phyloP scores from a whole-genome alignment of 139 green algal species.

The Chlorella sp. region DNA sequence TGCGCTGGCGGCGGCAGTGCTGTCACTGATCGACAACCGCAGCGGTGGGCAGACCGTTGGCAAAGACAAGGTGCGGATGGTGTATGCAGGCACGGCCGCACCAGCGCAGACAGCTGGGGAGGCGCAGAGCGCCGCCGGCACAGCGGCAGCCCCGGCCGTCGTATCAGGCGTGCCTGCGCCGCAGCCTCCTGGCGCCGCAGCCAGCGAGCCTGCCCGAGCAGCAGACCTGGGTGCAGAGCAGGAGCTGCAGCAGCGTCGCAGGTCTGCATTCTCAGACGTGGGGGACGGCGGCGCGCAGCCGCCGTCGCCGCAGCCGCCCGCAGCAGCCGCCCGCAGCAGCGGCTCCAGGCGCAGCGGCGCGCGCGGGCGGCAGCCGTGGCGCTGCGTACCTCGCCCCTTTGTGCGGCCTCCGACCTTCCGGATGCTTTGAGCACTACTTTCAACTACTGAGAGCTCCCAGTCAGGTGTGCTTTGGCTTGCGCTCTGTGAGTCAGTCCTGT shows the following conservation, averaged over 20 bases:
- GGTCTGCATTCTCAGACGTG: constrained; percentile 10
- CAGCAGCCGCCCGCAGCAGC: neutral
- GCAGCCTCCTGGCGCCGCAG: neutral
- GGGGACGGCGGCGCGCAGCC: neutral
- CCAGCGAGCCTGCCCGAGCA: neutral
- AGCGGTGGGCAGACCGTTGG: neutral
- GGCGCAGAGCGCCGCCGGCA: neutral
- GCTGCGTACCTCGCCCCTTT: no score
- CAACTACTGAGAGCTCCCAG: no score
- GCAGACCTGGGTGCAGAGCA: neutral
- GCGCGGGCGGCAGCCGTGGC: neutral
- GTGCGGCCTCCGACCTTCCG: no score
- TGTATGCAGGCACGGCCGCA: neutral
- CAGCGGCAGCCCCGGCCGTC: neutral
- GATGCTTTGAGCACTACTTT: no score
- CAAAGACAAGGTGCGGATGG: constrained; percentile 8
- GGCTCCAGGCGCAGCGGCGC: neutral
- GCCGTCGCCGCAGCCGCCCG: neutral
- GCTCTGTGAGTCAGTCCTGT: no score
- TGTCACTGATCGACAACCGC: neutral
- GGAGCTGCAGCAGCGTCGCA: constrained; percentile 1
- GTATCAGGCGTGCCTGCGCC: neutral
- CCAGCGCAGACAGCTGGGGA: neutral
- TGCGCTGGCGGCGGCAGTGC: neutral
- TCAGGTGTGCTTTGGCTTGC: no score